Conservation (phyloP, 371 early-diverging fungal genomes). For the Saksenaea vasiformis region DNA sequence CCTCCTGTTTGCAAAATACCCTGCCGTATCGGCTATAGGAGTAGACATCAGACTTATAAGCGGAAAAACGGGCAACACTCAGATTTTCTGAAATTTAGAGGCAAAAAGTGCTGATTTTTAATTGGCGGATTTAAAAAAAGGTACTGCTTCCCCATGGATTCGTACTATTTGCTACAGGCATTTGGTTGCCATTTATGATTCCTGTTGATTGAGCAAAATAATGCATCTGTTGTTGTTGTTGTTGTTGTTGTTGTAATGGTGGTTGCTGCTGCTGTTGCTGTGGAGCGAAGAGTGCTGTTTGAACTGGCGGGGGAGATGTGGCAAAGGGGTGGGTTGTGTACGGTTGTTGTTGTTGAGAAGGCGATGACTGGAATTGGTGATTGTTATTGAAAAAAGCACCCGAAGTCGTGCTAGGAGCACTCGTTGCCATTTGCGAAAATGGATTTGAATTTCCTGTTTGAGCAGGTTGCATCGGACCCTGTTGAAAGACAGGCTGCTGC, state of each 20-base stretch:
- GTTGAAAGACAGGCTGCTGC: not conserved
- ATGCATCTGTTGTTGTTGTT: constrained; percentile 8
- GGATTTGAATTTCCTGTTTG: constrained; percentile 17
- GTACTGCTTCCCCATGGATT: constrained; percentile 1
- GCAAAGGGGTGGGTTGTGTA: constrained; percentile 4
- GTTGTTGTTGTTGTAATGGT: constrained; percentile 14
- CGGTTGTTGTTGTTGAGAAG: not conserved
- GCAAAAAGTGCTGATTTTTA: constrained; percentile 6
- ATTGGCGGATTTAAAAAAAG: constrained; percentile 1
- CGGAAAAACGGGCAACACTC: constrained; percentile 5
- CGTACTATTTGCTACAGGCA: not conserved
- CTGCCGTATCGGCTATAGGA: constrained; percentile 45
- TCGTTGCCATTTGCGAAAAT: constrained; percentile 20
- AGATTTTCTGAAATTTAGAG: not conserved
- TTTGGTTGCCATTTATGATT: not conserved
- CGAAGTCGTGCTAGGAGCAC: not conserved
- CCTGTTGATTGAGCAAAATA: constrained; percentile 7
- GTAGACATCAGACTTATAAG: constrained; percentile 34
- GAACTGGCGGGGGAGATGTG: constrained; percentile 3
- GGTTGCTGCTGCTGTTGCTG: constrained; percentile 15
- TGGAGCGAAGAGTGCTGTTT: not conserved
- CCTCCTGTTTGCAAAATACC: constrained; percentile 34
- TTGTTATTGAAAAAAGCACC: not conserved
- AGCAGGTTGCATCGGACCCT: constrained; percentile 9
- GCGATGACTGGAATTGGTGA: not conserved